phyloP scores from a whole-genome alignment of 768 basidiomycete species.

The Amanita fuliginea region DNA sequence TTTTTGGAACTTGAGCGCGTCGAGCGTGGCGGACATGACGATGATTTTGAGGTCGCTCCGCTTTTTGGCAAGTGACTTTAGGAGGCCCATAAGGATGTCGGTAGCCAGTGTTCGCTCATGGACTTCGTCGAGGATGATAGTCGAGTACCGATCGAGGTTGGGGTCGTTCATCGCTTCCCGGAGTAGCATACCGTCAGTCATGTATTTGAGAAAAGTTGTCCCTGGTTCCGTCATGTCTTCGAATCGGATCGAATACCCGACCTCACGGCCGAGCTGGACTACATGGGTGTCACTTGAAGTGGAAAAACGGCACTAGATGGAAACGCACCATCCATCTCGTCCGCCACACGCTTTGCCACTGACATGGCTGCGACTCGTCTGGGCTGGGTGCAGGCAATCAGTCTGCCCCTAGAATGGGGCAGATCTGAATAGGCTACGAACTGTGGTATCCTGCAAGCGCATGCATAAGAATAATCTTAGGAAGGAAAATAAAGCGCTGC shows the following conservation, averaged over 20 bases:
- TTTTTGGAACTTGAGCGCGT: constrained; percentile 76
- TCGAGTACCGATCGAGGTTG: constrained; percentile 52
- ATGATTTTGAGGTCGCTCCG: constrained; percentile 74
- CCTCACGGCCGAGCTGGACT: constrained; percentile 76
- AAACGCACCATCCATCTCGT: constrained; percentile 89
- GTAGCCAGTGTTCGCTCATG: constrained; percentile 95
- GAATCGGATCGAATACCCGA: constrained; percentile 92
- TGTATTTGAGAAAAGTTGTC: constrained; percentile 20
- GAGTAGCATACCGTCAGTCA: constrained; percentile 13
- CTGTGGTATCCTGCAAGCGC: constrained; percentile 72
- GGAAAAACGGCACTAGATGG: background rate
- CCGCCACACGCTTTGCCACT: constrained; percentile 84
- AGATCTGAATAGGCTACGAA: constrained; percentile 92
- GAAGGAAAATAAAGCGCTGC: constrained; percentile 15
- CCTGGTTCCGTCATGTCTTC: constrained; percentile 41
- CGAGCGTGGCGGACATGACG: constrained; percentile 95
- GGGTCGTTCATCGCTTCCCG: constrained; percentile 40
- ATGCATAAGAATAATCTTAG: background rate
- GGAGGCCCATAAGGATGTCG: constrained; percentile 78
- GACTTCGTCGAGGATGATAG: constrained; percentile 86
- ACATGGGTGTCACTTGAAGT: background rate
- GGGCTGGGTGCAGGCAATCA: constrained; percentile 94
- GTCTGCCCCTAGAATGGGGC: constrained; percentile 79
- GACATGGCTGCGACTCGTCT: constrained; percentile 85
- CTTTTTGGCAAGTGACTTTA: constrained; percentile 73